Base-by-base conservation (phyloP, 345 rosid genomes). In the Eucalyptus viminalis region DNA sequence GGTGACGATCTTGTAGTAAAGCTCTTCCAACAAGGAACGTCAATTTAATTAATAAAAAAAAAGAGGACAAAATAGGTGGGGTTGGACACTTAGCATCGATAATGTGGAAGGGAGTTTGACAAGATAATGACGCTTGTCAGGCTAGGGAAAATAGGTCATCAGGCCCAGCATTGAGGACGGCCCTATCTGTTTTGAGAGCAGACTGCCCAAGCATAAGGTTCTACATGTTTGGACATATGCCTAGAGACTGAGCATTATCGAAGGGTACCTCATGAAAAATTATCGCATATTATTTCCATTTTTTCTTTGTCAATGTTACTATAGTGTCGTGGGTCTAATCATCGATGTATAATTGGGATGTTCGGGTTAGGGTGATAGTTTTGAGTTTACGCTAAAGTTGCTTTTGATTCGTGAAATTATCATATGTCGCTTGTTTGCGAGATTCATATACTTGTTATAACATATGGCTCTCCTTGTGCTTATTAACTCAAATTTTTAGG, bases 381-480 rank as follows among this genome's bases (percentile, higher is more conserved):
- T 5, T 76, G 29, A 76, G 9, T 76, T 11, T 40, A 40, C 0
- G 0, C 14, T 40, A 12, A 76, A 21, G 24, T 37, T 76, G 9
- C 5, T 11, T 76, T 11, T 4, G 6, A 76, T 76, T 76, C 4
- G 6, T 76, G 4, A 40, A 27, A 76, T 43, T 76, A 21, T 40
- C 14, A 4, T 13, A 37, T 2, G 2, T 6, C 5, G 2, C 0
- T 21, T 6, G 1, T 76, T 21, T 40, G 44, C 3, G 5, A 21
- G 0, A 21, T 21, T 76, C 4, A 37, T 37, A 37, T 76, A 13
- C 47, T 11, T 31, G 2, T 76, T 37, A 10, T 21, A 76, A 72
- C 3, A 72, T 40, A 37, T 21, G 14, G 3, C 2, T 4, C 2
- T 13, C 2, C 27, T 21, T 5, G 11, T 9, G 21, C 8, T 22